phyloP scores from a whole-genome alignment of 2,329 filamentous ascomycete species.

The Fusarium humuli region DNA sequence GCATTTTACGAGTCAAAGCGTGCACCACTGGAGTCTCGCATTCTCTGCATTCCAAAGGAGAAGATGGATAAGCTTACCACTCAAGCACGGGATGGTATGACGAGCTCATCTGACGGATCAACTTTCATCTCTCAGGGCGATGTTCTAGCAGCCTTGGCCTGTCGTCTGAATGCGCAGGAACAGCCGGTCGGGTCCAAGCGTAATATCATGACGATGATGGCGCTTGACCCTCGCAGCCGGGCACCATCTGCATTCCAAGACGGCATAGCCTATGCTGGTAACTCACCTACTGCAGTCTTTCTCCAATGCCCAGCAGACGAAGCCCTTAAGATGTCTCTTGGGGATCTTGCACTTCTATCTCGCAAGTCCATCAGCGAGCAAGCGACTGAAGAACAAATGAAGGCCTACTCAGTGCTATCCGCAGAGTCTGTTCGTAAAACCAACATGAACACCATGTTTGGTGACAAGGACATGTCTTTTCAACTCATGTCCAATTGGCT shows the following conservation, averaged over 20 bases:
- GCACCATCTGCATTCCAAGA: slow-evolving; percentile 8
- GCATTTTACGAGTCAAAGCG: neutral
- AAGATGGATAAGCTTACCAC: neutral
- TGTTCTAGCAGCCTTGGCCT: slow-evolving; percentile 16
- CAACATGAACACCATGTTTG: slow-evolving; percentile 20
- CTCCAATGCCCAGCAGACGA: slow-evolving; percentile 13
- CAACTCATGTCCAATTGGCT: slow-evolving; percentile 39
- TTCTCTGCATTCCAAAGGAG: slow-evolving; percentile 7
- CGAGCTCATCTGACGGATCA: neutral
- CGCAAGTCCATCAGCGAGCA: slow-evolving; percentile 26
- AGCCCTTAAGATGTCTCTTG: slow-evolving; percentile 5
- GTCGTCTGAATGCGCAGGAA: slow-evolving; percentile 6
- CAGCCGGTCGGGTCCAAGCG: neutral
- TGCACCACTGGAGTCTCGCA: neutral
- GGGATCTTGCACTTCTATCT: slow-evolving; percentile 26
- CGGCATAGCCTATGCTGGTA: slow-evolving; percentile 18
- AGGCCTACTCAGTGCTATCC: slow-evolving; percentile 8
- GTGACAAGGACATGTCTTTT: slow-evolving; percentile 20
- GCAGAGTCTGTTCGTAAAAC: slow-evolving; percentile 23
- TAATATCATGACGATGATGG: slow-evolving; percentile 17
- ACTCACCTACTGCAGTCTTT: slow-evolving; percentile 17
- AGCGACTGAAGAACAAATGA: slow-evolving; percentile 37
- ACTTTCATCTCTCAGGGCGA: slow-evolving; percentile 16
- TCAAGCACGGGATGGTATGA: slow-evolving; percentile 2
- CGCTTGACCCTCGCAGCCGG: slow-evolving; percentile 23